These are phyloP conservation scores for Alternaria arbusti DNA, from an alignment of 2,329 filamentous ascomycete species.

Conservation along the genomic window DNA sequence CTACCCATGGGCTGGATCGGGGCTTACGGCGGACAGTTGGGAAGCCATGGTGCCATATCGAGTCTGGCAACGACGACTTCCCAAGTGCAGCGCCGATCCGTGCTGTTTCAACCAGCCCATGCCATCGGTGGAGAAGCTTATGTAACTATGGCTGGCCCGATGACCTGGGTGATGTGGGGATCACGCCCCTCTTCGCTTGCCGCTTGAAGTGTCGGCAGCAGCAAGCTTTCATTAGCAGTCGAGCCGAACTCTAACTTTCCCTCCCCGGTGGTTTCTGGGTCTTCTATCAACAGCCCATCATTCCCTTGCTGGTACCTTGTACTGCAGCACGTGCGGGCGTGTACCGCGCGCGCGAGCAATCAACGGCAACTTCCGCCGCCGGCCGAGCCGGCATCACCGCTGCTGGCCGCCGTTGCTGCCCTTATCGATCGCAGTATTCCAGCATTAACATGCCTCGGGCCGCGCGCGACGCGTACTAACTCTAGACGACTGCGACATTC, in stretches of 20 bases:
- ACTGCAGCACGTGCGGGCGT: not conserved
- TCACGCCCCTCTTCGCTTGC: constrained; percentile 24
- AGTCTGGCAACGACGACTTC: constrained; percentile 2
- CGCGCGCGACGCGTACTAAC: not conserved
- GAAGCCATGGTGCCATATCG: not conserved
- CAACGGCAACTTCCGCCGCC: constrained; percentile 5
- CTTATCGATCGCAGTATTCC: constrained; percentile 13
- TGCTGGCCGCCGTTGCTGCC: not conserved
- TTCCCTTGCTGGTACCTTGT: not conserved
- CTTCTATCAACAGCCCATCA: not conserved
- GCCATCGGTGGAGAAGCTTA: constrained; percentile 11
- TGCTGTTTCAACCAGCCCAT: constrained; percentile 10
- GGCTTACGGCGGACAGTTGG: not conserved
- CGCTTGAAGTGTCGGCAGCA: constrained; percentile 23
- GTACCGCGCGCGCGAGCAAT: not conserved
- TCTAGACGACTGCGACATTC: constrained; percentile 18
- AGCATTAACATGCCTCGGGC: constrained; percentile 3
- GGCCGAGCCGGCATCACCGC: constrained; percentile 6
- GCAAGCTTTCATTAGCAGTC: not conserved
- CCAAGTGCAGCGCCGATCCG: constrained; percentile 1
- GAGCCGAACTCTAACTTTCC: not conserved
- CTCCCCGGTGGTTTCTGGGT: not conserved
- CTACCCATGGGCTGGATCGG: constrained; percentile 7
- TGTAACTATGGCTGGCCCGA: constrained; percentile 20
- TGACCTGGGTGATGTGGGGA: constrained; percentile 27